A percentile compares a stretch with the other conserved stretches of the same genome.
Evolutionary conservation across 192 early-diverging fungal genomes (phyloP).

Genomic region (Backusella tarrabulga): DNA sequence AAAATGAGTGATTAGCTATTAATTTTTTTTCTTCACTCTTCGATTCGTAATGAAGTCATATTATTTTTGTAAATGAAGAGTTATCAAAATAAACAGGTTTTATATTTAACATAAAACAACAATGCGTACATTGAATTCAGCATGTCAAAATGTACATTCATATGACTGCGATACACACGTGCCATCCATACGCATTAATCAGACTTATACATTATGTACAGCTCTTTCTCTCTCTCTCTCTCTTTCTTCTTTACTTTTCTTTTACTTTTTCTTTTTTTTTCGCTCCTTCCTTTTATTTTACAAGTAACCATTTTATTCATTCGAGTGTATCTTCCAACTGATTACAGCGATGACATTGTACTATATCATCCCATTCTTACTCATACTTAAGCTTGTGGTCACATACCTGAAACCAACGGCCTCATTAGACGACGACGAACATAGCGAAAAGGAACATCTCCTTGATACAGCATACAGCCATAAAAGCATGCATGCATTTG

Average conservation of each 20-base stretch:
- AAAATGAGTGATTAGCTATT: too few species aligned
- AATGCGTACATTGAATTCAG: not conserved
- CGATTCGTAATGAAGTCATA: too few species aligned
- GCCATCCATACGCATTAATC: not conserved
- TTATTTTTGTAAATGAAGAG: too few species aligned
- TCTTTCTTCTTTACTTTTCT: not conserved
- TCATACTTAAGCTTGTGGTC: not conserved
- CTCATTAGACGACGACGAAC: not conserved
- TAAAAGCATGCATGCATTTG: not conserved
- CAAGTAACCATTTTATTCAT: not conserved
- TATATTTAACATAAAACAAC: too few species aligned
- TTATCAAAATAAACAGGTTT: too few species aligned
- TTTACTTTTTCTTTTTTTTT: not conserved
- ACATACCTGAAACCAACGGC: not conserved
- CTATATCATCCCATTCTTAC: conserved; percentile 3
- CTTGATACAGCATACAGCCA: not conserved
- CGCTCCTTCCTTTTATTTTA: not conserved
- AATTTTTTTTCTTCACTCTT: too few species aligned
- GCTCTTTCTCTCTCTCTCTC: not conserved
- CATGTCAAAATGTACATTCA: not conserved
- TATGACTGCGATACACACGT: not conserved
- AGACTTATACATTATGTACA: not conserved
- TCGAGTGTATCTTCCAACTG: not conserved
- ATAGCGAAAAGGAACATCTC: not conserved
- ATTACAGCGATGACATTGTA: not conserved